phyloP scores from a whole-genome alignment of 176 grass and related monocot species.

The Triticum monococcum region DNA sequence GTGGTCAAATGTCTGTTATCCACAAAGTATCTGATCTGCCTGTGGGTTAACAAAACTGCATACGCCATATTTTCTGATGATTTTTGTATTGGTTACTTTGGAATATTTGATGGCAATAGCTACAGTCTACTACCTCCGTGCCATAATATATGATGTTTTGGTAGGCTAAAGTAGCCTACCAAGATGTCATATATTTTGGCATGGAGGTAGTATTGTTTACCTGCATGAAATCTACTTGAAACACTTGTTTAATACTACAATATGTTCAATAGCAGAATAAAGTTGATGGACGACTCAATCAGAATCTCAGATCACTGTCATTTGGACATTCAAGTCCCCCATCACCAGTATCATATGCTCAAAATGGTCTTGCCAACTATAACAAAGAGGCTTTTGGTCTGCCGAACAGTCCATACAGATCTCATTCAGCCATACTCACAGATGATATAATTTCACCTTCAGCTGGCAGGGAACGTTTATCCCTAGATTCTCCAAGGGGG shows the following conservation, averaged over 20 bases:
- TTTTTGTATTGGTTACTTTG: neutral
- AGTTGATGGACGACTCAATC: slow-evolving; percentile 54
- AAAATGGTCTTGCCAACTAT: slow-evolving; percentile 60
- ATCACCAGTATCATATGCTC: slow-evolving; percentile 48
- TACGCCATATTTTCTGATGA: neutral
- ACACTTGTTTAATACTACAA: slow-evolving; percentile 28
- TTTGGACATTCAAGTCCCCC: slow-evolving; percentile 70
- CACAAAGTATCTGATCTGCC: neutral
- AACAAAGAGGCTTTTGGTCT: slow-evolving; percentile 45
- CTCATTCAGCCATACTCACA: slow-evolving; percentile 50
- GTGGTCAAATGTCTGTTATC: neutral
- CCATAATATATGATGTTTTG: too few relatives aligned
- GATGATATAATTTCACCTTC: slow-evolving; percentile 64
- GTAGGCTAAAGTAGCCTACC: too few relatives aligned
- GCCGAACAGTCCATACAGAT: slow-evolving; percentile 43
- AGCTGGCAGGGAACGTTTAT: slow-evolving; percentile 54
- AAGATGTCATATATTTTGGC: too few relatives aligned
- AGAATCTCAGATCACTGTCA: slow-evolving; percentile 68
- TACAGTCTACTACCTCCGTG: neutral
- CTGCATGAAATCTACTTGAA: slow-evolving; percentile 28
- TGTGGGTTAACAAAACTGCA: neutral
- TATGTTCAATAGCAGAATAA: slow-evolving; percentile 58
- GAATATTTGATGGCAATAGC: slow-evolving; percentile 13
- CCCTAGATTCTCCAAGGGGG: slow-evolving; percentile 55
- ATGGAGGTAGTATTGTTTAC: neutral